Base-by-base conservation (phyloP, 305 asterid species). In the Fraxinus nigra region DNA sequence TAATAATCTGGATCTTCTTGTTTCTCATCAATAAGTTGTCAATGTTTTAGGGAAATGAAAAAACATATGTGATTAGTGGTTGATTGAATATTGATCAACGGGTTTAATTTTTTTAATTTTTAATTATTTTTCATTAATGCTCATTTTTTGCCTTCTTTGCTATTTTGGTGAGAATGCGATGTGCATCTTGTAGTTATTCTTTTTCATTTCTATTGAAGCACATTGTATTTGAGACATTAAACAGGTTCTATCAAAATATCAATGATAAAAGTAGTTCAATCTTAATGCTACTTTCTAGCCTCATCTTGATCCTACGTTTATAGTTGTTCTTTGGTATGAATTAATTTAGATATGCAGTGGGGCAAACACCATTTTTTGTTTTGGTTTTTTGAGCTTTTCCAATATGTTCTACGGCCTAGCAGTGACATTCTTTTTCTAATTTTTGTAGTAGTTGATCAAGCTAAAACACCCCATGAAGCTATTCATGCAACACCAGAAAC, bases 401-500 rank as follows among this genome's bases (percentile, higher is more conserved):
- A 70, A 14, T 30, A 70, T 70, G 75, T 70, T 70, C 43, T 16
- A 32, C 5, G 22, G 40, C 75, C 35, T 1, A 70, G 22, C 30
- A 32, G 75, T 70, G 22, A 70, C 75, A 70, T 70, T 32, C 7
- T 32, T 32, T 70, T 70, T 30, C 38, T 32, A 32, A 14, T 70
- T 70, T 13, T 32, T 70, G 14, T 80, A 72, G 84, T 84, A 84
- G 89, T 48, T 51, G 89, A 87, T 56, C 87, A 78, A 83, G 76
- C 69, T 20, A 78, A 81, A 81, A 80, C 80, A 78, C 18, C 79
- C 33, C 83, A 59, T 38, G 84, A 22, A 73, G 85, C 72, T 69
- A 85, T 77, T 83, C 88, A 82, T 79, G 84, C 48, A 28, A 76
- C 86, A 37, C 70, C 76, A 14, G 86, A 72, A 75, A 73, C 86